phyloP scores from a whole-genome alignment of 2,329 filamentous ascomycete species.

The Septoria linicola region DNA sequence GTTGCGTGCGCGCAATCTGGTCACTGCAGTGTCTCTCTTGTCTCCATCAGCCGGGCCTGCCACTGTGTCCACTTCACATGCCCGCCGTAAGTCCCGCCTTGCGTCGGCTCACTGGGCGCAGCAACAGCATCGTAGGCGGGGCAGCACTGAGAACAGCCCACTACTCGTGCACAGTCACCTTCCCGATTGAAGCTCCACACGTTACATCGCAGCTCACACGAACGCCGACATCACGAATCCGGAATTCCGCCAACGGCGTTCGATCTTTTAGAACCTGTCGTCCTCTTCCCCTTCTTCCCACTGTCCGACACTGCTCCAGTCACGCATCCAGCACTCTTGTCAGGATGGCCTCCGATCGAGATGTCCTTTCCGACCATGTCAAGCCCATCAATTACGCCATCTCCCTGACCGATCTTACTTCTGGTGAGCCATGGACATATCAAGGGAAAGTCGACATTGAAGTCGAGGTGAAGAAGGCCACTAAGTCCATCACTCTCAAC shows the following conservation, averaged over 20 bases:
- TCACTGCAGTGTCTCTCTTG: no score
- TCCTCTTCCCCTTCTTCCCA: not conserved
- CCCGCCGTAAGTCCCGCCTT: not conserved
- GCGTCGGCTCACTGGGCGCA: not conserved
- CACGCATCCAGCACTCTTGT: slow-evolving; percentile 36
- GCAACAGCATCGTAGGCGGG: not conserved
- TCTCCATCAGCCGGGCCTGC: no score
- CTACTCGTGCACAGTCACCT: not conserved
- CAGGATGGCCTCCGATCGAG: slow-evolving; percentile 49
- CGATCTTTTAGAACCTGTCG: not conserved
- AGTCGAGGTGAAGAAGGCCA: slow-evolving; percentile 67
- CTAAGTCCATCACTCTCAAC: slow-evolving; percentile 80
- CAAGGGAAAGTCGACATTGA: slow-evolving; percentile 82
- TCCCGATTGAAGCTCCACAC: not conserved
- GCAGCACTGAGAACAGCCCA: not conserved
- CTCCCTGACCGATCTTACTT: slow-evolving; percentile 75
- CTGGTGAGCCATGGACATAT: slow-evolving; percentile 72
- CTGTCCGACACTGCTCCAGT: slow-evolving; percentile 32
- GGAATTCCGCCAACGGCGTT: not conserved
- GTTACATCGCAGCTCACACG: not conserved
- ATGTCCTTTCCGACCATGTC: slow-evolving; percentile 54
- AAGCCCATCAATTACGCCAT: slow-evolving; percentile 85
- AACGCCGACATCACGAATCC: not conserved
- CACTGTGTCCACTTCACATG: no score
- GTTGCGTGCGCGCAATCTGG: no score